Base-by-base conservation (phyloP, 768 basidiomycete genomes). In the Chiua virens region DNA sequence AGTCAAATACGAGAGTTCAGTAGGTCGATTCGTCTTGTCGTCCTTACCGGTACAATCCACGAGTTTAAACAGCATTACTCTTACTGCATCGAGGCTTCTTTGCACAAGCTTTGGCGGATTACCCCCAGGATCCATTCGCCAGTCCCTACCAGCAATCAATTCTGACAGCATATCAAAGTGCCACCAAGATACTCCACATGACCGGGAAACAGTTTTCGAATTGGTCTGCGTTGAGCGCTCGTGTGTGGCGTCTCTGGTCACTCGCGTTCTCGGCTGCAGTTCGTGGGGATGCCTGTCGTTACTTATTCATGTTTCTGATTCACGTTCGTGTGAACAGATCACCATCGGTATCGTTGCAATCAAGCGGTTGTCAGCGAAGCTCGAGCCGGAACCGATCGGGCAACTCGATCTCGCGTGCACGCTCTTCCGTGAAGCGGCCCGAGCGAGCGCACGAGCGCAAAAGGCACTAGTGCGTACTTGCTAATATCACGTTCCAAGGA, bases 221-320 rank as follows among this genome's bases (percentile, higher is more conserved):
- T 50, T 72, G 77, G 22, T 81, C 80, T 0, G 49, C 65, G 8
- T 66, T 85, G 11, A 71, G 75, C 43, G 65, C 75, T 35, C 75
- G 83, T 15, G 66, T 86, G 23, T 85, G 81, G 80, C 71, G 74
- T 46, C 76, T 82, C 49, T 86, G 84, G 84, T 74, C 81, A 2
- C 67, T 76, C 42, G 71, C 77, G 1, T 84, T 84, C 60, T 73
- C 77, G 13, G 76, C 84, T 15, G 74, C 80, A 35, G 81, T 82
- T 61, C 64, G 76, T 57, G 13, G 39, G 52, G 18, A 11, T 30
- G 42, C n/a, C 14, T 36, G 13, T 50, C 48, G 7, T 27, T 21
- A n/a, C 18, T 14, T 25, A 13, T 38, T 20, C 34, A 9, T 13
- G 20, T 41, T 23, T 18, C 35, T 34, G 36, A 56, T 25, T 41